These are phyloP conservation scores for Solanum hybrid DNA, from an alignment of 305 asterid species.

Conservation along the genomic window DNA sequence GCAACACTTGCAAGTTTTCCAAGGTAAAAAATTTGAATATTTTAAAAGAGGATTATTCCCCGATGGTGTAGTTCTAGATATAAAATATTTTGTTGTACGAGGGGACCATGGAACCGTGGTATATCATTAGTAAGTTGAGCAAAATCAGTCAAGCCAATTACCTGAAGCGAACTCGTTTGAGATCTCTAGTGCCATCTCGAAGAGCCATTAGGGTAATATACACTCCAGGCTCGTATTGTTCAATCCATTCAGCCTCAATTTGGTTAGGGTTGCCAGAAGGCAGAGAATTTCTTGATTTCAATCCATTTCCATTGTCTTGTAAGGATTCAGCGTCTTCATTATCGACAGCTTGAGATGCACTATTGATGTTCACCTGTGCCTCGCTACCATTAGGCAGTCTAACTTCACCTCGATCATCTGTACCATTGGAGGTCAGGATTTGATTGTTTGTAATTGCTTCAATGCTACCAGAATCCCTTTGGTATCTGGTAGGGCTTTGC, in stretches of 20 bases:
- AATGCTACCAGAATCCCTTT: conserved; percentile 22
- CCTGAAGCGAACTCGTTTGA: conserved; percentile 98
- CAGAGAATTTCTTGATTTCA: conserved; percentile 35
- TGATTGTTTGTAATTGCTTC: conserved; percentile 32
- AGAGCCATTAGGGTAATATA: conserved; percentile 80
- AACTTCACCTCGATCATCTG: conserved; percentile 31
- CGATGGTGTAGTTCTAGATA: neutral
- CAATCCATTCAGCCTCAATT: conserved; percentile 90
- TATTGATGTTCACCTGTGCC: conserved; percentile 32
- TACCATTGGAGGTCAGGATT: conserved; percentile 28
- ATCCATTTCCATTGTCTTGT: conserved; percentile 42
- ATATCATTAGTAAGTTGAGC: neutral
- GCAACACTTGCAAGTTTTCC: neutral
- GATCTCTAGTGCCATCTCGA: conserved; percentile 91
- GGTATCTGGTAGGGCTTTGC: conserved; percentile 17
- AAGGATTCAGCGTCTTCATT: conserved; percentile 28
- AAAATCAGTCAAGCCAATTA: conserved; percentile 12
- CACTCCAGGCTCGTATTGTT: conserved; percentile 88
- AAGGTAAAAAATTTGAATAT: neutral
- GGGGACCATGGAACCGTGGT: neutral
- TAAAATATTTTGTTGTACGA: neutral
- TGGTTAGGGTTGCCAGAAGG: conserved; percentile 49
- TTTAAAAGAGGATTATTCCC: neutral
- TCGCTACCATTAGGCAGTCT: conserved; percentile 42
- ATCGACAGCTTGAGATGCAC: conserved; percentile 34